Percentiles rank a stretch among this genome's conserved stretches.
Evolutionary conservation across 371 early-diverging fungal species (phyloP).

Genomic region (Rhizopus microsporus): DNA sequence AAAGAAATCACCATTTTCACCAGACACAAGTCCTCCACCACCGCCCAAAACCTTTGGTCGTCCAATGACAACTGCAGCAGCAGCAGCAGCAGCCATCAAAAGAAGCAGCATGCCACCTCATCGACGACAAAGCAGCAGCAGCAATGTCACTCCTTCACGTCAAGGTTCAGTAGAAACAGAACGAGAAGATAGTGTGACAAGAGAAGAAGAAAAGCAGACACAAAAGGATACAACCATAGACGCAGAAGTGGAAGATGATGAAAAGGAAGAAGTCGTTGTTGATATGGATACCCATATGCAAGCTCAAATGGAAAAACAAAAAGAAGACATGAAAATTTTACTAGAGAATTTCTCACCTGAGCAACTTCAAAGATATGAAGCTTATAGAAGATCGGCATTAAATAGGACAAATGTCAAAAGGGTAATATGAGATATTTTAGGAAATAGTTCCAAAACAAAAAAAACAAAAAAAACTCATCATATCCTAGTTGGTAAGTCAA

Average conservation of each 20-base stretch:
- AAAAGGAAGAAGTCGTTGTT: slow-evolving; percentile 41
- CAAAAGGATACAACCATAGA: slow-evolving; percentile 31
- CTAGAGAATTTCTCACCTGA: slow-evolving; percentile 81
- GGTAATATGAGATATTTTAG: slow-evolving; percentile 42
- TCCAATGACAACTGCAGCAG: slow-evolving; percentile 39
- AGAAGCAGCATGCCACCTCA: slow-evolving; percentile 16
- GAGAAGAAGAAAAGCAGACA: slow-evolving; percentile 25
- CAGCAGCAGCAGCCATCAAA: slow-evolving; percentile 43
- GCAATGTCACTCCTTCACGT: slow-evolving; percentile 26
- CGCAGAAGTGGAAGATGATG: slow-evolving; percentile 47
- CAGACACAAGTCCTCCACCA: slow-evolving; percentile 30
- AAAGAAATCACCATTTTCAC: slow-evolving; percentile 29
- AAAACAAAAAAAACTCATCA: too few relatives aligned
- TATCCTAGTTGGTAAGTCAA: slow-evolving; percentile 59
- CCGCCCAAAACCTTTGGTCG: slow-evolving; percentile 22
- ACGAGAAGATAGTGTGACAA: slow-evolving; percentile 36
- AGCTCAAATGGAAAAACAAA: slow-evolving; percentile 50
- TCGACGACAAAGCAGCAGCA: slow-evolving; percentile 27
- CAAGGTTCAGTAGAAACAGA: slow-evolving; percentile 49
- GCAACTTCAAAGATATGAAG: slow-evolving; percentile 88
- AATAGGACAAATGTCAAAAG: slow-evolving; percentile 84
- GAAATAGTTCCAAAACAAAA: not conserved
- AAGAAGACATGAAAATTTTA: slow-evolving; percentile 62
- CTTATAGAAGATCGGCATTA: slow-evolving; percentile 84
- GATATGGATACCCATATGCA: slow-evolving; percentile 51